phyloP scores from a whole-genome alignment of 1,284 basidiomycete genomes.

The Uromyces viciae-fabae region DNA sequence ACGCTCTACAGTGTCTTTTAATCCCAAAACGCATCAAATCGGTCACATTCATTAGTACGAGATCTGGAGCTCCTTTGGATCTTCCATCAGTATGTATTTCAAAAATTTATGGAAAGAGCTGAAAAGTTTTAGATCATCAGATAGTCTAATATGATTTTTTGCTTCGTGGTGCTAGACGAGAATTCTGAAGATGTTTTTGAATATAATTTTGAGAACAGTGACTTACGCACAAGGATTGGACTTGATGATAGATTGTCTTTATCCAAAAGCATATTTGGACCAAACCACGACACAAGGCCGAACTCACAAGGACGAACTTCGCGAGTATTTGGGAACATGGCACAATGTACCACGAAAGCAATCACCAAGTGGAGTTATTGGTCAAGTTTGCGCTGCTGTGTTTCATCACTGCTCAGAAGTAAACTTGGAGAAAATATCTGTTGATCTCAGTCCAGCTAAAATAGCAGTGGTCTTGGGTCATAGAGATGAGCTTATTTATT shows the following conservation, averaged over 20 bases:
- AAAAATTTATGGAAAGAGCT: too few relatives aligned
- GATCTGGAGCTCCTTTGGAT: constrained; percentile 3
- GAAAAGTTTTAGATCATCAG: too few relatives aligned
- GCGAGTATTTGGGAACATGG: background rate
- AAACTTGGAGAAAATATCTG: background rate
- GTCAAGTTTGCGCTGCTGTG: constrained; percentile 17
- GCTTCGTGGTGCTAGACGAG: background rate
- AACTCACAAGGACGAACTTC: background rate
- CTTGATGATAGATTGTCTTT: background rate
- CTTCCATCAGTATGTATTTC: constrained; percentile 14
- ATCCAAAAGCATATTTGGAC: background rate
- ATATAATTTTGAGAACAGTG: background rate
- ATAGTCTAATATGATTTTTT: too few relatives aligned
- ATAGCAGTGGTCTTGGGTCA: constrained; percentile 27
- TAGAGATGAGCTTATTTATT: constrained; percentile 18
- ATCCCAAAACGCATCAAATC: constrained; percentile 27
- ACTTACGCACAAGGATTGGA: constrained; percentile 4
- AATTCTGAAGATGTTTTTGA: constrained; percentile 17
- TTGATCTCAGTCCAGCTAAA: constrained; percentile 7
- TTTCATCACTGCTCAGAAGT: constrained; percentile 14
- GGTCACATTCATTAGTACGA: constrained; percentile 17
- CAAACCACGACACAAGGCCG: background rate
- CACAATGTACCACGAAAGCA: constrained; percentile 18
- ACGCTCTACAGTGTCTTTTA: background rate
- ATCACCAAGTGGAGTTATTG: background rate